These are phyloP conservation scores for Solanum medicagineum DNA, from an alignment of 257 asterid species.

Conservation along the genomic window DNA sequence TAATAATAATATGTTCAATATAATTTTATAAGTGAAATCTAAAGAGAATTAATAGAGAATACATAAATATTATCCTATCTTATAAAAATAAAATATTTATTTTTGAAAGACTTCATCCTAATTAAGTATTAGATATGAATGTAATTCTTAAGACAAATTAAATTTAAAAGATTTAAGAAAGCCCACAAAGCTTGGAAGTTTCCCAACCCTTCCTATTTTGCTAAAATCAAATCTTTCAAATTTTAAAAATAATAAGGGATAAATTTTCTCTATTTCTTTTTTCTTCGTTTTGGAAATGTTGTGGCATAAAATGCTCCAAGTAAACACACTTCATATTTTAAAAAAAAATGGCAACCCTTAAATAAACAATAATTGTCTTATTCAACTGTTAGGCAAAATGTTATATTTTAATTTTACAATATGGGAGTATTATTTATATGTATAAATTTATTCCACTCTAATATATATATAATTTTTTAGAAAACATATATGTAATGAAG, in stretches of 20 bases:
- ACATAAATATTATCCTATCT: too few species aligned
- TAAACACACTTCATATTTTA: not conserved
- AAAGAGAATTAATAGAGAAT: accelerated
- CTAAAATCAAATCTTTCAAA: not conserved
- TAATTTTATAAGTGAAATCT: too few species aligned
- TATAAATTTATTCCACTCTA: not conserved
- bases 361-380: not conserved
- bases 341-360: not conserved
- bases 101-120: accelerated
- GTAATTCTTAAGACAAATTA: too few species aligned
- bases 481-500: not conserved
- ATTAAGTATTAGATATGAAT: too few species aligned
- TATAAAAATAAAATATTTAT: too few species aligned
- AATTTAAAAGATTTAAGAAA: not conserved
- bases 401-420: not conserved
- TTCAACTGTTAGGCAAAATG: not conserved
- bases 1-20: too few species aligned
- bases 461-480: not conserved
- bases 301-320: not conserved
- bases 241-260: too few species aligned
- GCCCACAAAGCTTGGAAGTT: not conserved
- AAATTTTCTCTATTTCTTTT: not conserved
- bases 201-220: not conserved
- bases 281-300: not conserved
- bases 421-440: not conserved